Evolutionary conservation across 2,329 filamentous ascomycete species (phyloP), one percentile per base, ranked within the genome.

Genomic region (Polytolypa hystricis): DNA sequence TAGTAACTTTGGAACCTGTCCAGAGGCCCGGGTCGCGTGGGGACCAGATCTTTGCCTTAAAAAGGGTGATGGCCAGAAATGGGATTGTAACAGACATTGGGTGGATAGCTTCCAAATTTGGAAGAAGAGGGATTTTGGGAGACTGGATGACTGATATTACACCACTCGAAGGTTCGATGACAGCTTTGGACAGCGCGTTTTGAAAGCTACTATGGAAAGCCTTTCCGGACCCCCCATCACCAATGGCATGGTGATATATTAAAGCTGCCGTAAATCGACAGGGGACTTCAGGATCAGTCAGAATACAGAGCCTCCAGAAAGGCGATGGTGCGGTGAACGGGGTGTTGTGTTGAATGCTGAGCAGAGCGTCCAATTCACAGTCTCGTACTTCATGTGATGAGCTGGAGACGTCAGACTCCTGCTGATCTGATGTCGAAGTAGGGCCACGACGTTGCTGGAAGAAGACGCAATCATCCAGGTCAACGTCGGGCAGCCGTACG

Each of bases 171-270:
- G 21, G 11, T 3, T 17, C 30, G 14, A 30, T n/a, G 19, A 20
- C 18, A 3, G 35, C 21, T 21, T 15, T 19, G 15, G 52, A 42
- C 9, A 70, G 41, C 4, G 59, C 61, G 4, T 47, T 43, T 4
- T 61, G 53, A 25, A 71, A 64, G 0, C 55, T 50, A 6, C 52
- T 46, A 37, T 70, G 67, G 41, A 70, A 70, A 0, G 61, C 53
- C 18, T 65, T 55, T 0, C 61, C 64, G 0, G 64, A 66, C 6
- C 49, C 50, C 2, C 67, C 66, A 43, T 71, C 67, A 2, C 60
- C 61, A 33, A 70, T 52, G 2, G 60, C 62, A 50, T 70, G 67
- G 38, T 71, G 67, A 42, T 56, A 68, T 7, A 69, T 51, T 48
- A 67, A 70, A 2, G 49, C 50, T 2, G 58, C 62, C 1, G 62